These are phyloP conservation scores for Phlegmacium glaucopus DNA, from an alignment of 768 basidiomycete species.

Conservation along the genomic window DNA sequence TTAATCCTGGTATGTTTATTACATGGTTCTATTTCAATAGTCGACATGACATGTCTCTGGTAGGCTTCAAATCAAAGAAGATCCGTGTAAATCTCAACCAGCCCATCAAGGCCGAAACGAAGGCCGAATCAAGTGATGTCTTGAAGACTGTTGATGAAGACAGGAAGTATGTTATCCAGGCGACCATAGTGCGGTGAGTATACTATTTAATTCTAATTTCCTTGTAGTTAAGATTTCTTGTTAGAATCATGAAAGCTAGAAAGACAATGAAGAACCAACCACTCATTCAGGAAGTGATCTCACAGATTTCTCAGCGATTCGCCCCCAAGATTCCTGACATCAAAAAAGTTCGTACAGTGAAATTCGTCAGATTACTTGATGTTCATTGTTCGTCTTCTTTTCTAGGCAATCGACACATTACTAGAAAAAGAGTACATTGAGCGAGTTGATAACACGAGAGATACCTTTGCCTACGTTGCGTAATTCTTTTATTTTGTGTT, in stretches of 20 bases:
- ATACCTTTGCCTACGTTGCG: constrained; percentile 83
- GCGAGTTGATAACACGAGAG: constrained; percentile 83
- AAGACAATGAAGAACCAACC: constrained; percentile 95
- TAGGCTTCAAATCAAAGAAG: constrained; percentile 92
- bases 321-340: constrained; percentile 94
- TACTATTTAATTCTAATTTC: not conserved
- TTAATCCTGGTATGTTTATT: constrained; percentile 62
- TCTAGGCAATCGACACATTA: constrained; percentile 83
- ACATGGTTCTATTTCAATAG: not conserved
- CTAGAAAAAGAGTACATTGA: constrained; percentile 99
- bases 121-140: constrained; percentile 89
- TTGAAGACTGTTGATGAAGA: constrained; percentile 96
- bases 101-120: constrained; percentile 93
- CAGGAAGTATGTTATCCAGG: constrained; percentile 94
- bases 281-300: constrained; percentile 86
- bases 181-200: constrained; percentile 80
- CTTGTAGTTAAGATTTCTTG: constrained; percentile 3
- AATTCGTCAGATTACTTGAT: not conserved
- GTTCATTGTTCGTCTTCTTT: constrained; percentile 3
- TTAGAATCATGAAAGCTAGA: constrained; percentile 90
- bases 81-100: constrained; percentile 88
- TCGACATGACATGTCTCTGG: not conserved
- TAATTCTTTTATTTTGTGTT: constrained; percentile 27
- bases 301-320: constrained; percentile 85
- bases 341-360: constrained; percentile 67